These are phyloP conservation scores for Russula foetens DNA, from an alignment of 768 basidiomycete genomes.

Conservation along the genomic window DNA sequence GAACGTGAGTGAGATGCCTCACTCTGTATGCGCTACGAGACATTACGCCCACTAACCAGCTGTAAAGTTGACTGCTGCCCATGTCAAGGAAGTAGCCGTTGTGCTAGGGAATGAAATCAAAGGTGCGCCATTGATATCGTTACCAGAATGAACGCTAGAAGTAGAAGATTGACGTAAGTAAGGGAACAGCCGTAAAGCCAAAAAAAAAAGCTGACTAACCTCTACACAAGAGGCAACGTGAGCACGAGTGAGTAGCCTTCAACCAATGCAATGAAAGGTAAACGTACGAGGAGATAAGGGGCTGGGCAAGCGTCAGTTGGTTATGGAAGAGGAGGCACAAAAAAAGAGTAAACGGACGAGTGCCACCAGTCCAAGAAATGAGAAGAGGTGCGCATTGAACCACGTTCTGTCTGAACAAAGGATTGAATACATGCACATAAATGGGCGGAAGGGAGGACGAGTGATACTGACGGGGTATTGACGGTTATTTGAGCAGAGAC, in stretches of 20 bases:
- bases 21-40: neutral
- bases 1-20: neutral
- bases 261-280: neutral
- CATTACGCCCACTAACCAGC: conserved; percentile 30
- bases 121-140: conserved; percentile 34
- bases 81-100: conserved; percentile 37
- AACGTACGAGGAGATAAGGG: conserved; percentile 59
- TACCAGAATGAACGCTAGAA: conserved; percentile 47
- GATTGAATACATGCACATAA: conserved; percentile 1
- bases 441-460: neutral
- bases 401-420: conserved; percentile 33
- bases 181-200: no score
- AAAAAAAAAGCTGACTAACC: conserved; percentile 28
- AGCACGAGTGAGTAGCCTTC: neutral
- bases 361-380: conserved; percentile 50
- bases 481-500: conserved; percentile 45
- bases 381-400: conserved; percentile 51
- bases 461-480: conserved; percentile 61
- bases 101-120: conserved; percentile 38
- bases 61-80: conserved; percentile 41
- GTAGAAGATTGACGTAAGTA: neutral
- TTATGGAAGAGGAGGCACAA: neutral
- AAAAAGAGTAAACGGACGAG: conserved; percentile 23
- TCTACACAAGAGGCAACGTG: conserved; percentile 21
- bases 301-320: conserved; percentile 30